Percentiles rank a stretch among this genome's conserved stretches.
These are phyloP conservation scores for Yamadazyma ubonensis DNA, from an alignment of 805 yeast genomes.

Conservation along the genomic window DNA sequence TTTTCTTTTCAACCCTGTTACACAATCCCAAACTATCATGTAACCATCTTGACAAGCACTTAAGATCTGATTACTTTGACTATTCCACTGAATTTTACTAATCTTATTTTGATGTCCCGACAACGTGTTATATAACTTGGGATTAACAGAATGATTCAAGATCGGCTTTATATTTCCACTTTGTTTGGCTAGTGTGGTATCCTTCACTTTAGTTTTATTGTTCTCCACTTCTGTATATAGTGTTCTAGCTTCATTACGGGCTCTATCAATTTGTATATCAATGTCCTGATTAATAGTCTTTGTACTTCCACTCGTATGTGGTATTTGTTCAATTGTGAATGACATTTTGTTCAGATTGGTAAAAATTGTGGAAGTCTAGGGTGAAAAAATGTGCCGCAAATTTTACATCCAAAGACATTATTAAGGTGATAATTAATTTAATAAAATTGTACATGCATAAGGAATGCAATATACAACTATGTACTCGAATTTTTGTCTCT, in stretches of 20 bases:
- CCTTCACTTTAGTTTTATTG: constrained; percentile 42
- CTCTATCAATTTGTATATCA: constrained; percentile 20
- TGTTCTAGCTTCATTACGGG: constrained; percentile 46
- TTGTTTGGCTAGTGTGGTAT: constrained; percentile 44
- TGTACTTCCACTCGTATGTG: neutral
- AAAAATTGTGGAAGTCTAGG: neutral
- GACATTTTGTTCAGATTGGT: neutral
- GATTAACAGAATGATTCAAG: constrained; percentile 24
- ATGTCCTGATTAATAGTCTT: neutral
- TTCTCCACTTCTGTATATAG: constrained; percentile 51
- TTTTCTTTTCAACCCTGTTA: constrained; percentile 65
- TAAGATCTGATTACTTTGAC: constrained; percentile 56
- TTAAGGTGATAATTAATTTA: too few species aligned
- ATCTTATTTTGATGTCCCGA: constrained; percentile 75
- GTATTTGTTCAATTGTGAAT: neutral
- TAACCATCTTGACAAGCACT: constrained; percentile 88
- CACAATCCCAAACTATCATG: constrained; percentile 78
- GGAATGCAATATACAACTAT: too few species aligned
- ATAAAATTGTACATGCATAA: too few species aligned
- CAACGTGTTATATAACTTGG: constrained; percentile 38
- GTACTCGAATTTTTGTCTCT: too few species aligned
- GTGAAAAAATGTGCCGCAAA: neutral
- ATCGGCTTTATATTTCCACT: constrained; percentile 32
- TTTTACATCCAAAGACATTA: neutral
- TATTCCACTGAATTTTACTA: constrained; percentile 65